Evolutionary conservation across 2,329 filamentous ascomycete genomes (phyloP).

Genomic region (Fusarium sp.): DNA sequence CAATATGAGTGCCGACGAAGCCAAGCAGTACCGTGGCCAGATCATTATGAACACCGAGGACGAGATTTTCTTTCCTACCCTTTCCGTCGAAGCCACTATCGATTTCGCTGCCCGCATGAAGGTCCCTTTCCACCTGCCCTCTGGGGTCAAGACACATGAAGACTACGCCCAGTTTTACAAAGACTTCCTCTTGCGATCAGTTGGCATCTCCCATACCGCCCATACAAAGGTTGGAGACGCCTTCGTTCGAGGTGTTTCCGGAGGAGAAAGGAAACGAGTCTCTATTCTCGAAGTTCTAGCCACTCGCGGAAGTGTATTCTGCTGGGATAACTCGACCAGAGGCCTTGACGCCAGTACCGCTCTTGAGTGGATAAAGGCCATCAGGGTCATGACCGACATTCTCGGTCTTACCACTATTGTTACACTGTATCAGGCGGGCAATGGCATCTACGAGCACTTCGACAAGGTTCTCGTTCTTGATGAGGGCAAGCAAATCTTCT

Average conservation of each 20-base stretch:
- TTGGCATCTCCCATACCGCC: conserved; percentile 69
- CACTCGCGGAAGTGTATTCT: conserved; percentile 69
- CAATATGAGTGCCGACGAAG: conserved; percentile 61
- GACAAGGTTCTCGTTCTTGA: conserved; percentile 80
- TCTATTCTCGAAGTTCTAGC: conserved; percentile 75
- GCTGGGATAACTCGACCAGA: conserved; percentile 76
- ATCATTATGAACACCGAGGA: conserved; percentile 81
- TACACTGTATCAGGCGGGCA: conserved; percentile 77
- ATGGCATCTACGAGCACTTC: conserved; percentile 76
- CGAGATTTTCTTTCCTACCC: conserved; percentile 72
- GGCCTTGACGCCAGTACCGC: conserved; percentile 76
- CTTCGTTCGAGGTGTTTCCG: conserved; percentile 74
- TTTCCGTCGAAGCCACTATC: conserved; percentile 79
- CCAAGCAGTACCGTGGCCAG: conserved; percentile 66
- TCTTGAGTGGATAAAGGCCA: conserved; percentile 69
- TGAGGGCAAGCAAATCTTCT: conserved; percentile 74
- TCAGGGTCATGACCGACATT: conserved; percentile 73
- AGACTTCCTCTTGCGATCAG: conserved; percentile 68
- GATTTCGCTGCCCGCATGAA: conserved; percentile 76
- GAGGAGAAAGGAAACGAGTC: conserved; percentile 77
- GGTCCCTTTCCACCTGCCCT: conserved; percentile 62
- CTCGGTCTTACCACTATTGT: conserved; percentile 71
- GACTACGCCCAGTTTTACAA: conserved; percentile 62
- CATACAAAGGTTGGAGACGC: conserved; percentile 77
- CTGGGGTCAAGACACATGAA: conserved; percentile 57